Conservation (phyloP, 805 yeast species). For the Metschnikowia amazonensis region DNA sequence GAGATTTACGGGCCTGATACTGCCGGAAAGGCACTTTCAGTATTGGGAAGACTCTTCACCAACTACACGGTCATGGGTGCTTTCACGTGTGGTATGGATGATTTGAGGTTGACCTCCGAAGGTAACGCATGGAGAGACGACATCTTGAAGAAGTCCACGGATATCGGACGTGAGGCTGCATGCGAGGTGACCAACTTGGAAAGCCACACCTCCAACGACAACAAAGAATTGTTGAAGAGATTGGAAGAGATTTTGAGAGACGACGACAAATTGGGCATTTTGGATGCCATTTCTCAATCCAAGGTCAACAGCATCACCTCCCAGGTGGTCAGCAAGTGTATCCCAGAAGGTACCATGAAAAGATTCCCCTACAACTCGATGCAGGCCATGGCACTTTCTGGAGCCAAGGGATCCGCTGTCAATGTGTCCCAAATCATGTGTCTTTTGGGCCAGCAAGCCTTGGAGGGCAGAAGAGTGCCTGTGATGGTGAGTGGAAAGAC, state of each 20-base stretch:
- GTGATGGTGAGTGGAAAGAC: slow-evolving; percentile 99
- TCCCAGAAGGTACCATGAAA: slow-evolving; percentile 95
- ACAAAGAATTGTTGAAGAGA: slow-evolving; percentile 78
- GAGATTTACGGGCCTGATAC: slow-evolving; percentile 90
- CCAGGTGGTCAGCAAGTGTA: slow-evolving; percentile 90
- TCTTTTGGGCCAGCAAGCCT: slow-evolving; percentile 96
- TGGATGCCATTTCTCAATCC: slow-evolving; percentile 93
- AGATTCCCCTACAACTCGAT: slow-evolving; percentile 92
- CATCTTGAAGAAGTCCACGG: slow-evolving; percentile 70
- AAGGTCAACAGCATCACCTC: slow-evolving; percentile 90
- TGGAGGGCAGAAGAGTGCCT: slow-evolving; percentile 99
- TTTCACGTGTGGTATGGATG: slow-evolving; percentile 99
- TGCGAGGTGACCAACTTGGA: slow-evolving; percentile 88
- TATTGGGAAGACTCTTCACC: slow-evolving; percentile 93
- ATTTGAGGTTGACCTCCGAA: slow-evolving; percentile 82
- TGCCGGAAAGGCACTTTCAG: slow-evolving; percentile 87
- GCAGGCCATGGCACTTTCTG: slow-evolving; percentile 99
- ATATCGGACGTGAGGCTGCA: slow-evolving; percentile 88
- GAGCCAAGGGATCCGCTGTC: slow-evolving; percentile 98
- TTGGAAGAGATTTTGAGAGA: slow-evolving; percentile 94
- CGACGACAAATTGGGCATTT: slow-evolving; percentile 82
- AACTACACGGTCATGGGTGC: slow-evolving; percentile 89
- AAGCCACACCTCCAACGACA: slow-evolving; percentile 40
- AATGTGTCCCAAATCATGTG: slow-evolving; percentile 99
- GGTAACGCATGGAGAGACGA: slow-evolving; percentile 89